Percentiles rank a stretch among this genome's conserved stretches.
These are phyloP conservation scores for Bidens hawaiensis DNA, from an alignment of 140 eudicot species.

Conservation along the genomic window DNA sequence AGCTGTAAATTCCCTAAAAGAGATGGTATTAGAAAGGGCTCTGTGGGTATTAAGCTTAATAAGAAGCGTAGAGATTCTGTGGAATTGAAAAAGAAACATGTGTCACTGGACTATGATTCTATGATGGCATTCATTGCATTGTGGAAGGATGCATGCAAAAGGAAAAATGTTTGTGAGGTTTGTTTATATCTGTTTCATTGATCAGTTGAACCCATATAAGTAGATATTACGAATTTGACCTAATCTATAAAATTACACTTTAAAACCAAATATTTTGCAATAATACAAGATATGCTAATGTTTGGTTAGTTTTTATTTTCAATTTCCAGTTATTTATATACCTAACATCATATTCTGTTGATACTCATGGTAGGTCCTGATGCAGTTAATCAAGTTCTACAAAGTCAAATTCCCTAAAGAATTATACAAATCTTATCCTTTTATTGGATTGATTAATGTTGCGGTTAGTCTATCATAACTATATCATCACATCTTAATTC, in stretches of 20 bases:
- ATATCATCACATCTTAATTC: constrained; percentile 1
- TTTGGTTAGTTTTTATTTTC: not conserved
- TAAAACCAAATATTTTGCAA: too few relatives aligned
- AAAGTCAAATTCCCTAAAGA: constrained; percentile 26
- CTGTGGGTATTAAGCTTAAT: not conserved
- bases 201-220: too few relatives aligned
- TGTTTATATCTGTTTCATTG: constrained; percentile 14
- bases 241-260: too few relatives aligned
- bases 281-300: too few relatives aligned
- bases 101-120: constrained; percentile 38
- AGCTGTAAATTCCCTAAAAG: constrained; percentile 29
- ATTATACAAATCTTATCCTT: constrained; percentile 50
- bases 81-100: not conserved
- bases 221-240: too few relatives aligned
- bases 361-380: constrained; percentile 24
- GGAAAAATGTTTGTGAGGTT: constrained; percentile 48
- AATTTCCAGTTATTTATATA: not conserved
- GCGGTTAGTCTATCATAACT: constrained; percentile 59
- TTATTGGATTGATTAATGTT: constrained; percentile 65
- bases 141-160: constrained; percentile 85
- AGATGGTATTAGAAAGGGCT: constrained; percentile 14
- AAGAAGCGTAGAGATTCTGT: too few relatives aligned
- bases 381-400: constrained; percentile 36
- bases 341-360: constrained; percentile 9
- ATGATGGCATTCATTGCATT: constrained; percentile 53